A percentile compares a stretch with the other conserved stretches of the same genome.
These are phyloP conservation scores for Wallacemonas sp. DNA, from an alignment of 208 protist genomes.

Conservation along the genomic window DNA sequence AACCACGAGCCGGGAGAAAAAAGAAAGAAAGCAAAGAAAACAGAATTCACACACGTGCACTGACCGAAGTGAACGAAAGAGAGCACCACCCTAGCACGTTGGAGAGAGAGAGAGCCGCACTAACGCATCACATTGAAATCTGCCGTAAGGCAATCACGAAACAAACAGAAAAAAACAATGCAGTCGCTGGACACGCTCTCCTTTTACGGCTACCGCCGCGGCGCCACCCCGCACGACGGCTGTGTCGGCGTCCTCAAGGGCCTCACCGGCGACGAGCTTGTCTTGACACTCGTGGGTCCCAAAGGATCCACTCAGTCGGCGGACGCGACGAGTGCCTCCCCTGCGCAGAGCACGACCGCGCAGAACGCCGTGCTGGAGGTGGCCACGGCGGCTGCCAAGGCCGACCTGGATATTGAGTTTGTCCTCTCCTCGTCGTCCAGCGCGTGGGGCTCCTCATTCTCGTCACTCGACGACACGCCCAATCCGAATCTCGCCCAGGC, in stretches of 20 bases:
- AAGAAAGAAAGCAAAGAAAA: background rate
- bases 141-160: no score
- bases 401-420: slow-evolving; percentile 9
- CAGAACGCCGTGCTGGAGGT: background rate
- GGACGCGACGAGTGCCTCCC: background rate
- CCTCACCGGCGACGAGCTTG: background rate
- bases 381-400: background rate
- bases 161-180: background rate
- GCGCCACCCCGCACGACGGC: background rate
- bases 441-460: slow-evolving; percentile 10
- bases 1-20: no score
- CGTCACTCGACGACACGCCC: background rate
- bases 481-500: no score
- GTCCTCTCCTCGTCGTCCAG: slow-evolving; percentile 13
- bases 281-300: background rate
- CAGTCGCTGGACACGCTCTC: background rate
- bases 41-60: no score
- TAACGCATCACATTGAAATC: no score
- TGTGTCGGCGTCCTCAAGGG: background rate
- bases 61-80: no score
- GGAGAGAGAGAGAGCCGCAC: no score
- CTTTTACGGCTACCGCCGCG: background rate
- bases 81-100: background rate
- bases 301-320: background rate
- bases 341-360: background rate